Base-by-base conservation (phyloP, 371 early-diverging fungal genomes). In the Apophysomyces sp. region DNA sequence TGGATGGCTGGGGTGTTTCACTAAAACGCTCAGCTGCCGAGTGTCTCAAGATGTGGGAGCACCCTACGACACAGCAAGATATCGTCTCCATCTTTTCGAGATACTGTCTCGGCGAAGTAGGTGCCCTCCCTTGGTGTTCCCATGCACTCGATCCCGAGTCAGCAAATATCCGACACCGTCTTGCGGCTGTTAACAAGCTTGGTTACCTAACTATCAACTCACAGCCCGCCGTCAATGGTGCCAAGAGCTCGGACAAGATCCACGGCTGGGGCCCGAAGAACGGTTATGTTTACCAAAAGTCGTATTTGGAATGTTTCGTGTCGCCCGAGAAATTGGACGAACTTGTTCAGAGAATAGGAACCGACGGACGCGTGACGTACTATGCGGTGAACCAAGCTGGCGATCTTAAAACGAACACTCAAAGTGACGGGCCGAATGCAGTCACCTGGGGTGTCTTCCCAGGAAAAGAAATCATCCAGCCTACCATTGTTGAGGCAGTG, bases 361-460 rank as follows among this genome's bases (percentile, higher is more conserved):
- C 78, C 39, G 78, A 84, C 60, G 87, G 91, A 0, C 82, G 82
- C 51, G 79, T 95, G 32, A 95, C 98, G 16, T 98, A 90, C 72
- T 92, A 93, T 76, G 96, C 96, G 4, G 94, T 97, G 55, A 96
- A 93, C 78, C 86, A 85, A 69, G 76, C 81, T 58, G 97, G 97
- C 52, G 91, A 95, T 65, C 81, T 97, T 60, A 74, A 76, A 49
- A 94, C 95, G 40, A 97, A 97, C 79, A 89, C 89, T 51, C 78
- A 83, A 34, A 82, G 76, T 55, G 95, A 93, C 69, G 87, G 88
- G 18, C 94, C 96, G 12, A 97, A 95, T 64, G 98, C 98, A 12
- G 96, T 98, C 15, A 97, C 98, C 7, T 98, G 98, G 98, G 98
- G 98, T 61, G 96, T 97, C 4, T 98, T 98, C 88, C 96, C 97